Evolutionary conservation across 2,329 filamentous ascomycete genomes (phyloP), one percentile per base, ranked within the genome.

Genomic region (Aciculosporium take): DNA sequence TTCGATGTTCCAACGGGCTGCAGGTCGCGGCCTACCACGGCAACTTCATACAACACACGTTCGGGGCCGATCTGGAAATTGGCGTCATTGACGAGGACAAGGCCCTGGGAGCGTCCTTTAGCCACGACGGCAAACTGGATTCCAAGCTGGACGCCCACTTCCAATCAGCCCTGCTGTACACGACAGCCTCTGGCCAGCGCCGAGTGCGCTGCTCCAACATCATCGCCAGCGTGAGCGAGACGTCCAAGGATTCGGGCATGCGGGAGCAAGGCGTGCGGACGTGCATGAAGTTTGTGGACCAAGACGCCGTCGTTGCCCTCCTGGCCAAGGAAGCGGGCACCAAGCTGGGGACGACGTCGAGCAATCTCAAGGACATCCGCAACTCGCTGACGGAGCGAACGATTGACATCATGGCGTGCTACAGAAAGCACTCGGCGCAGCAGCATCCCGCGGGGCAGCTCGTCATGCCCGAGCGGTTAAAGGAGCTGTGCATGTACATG

Each of bases 61-160:
- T 94, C 55, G 88, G 87, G 9, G 87, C 88, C 3, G 91, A 98
- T 61, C 74, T 98, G 34, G 88, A 98, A 58, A 84, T 98, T 53
- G 91, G 91, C 23, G 76, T 84, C 39, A 79, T 96, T 39, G 91
- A 96, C 57, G 80, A 86, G 17, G 91, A 98, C 63, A 95, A 95
- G 65, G 86, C 89, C 8, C 73, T 98, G 49, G 84, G 81, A 3
- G 84, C 96, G 9, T 81, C 86, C 37, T 98, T 98, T 59, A 84
- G 76, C 52, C 94, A 98, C 60, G 91, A 98, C 56, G 91, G 91
- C 45, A 96, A 96, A 63, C 75, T 98, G n/a, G 91, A 98, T 61
- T 70, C 86, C 4, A 95, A 95, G 62, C 72, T 96, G 18, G 91
- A 98, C 60, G 89, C 89, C 7, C 91, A 98, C 63, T 98, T 98